Evolutionary conservation across 2,329 filamentous ascomycete species (phyloP), one percentile per base, ranked within the genome.

Genomic region (Alternaria gaisen): DNA sequence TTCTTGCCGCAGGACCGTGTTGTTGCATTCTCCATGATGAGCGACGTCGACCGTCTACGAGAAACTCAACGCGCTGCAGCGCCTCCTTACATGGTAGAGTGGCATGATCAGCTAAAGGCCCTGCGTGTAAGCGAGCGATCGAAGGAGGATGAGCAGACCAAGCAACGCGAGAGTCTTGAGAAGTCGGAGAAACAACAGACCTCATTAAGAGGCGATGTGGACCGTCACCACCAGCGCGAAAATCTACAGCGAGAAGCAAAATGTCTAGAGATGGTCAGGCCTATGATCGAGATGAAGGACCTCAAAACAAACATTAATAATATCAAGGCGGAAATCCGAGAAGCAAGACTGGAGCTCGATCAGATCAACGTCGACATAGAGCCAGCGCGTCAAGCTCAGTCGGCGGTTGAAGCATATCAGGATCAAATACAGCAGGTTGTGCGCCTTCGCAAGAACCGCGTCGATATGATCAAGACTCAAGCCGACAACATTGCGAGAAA

Each of bases 1-100:
- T 99, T 99, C 71, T 82, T 99, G 44, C 95, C 95, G 0, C 95
- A 99, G 78, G 95, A 99, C 76, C 91, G 94, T 68, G 95, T 99
- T 1, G 92, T 93, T 24, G 94, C 97, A 74, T 99, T 99, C 75
- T 93, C 95, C 5, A 90, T 87, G 5, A 87, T 97, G 68, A 91
- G 88, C 9, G 91, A 94, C 0, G 83, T 97, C 12, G 91, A 96
- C 44, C 85, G 97, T 20, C 84, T 99, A 1, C 85, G 89, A 60
- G 92, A 95, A 70, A 99, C 95, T 0, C 89, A 97, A 64, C 88
- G 93, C 72, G 95, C 95, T 34, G 94, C 93, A 7, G 95, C 94
- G 0, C 89, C 92, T 0, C 85, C 90, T 46, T 83, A 96, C 62
- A 94, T 98, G 87, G 84, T 92, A 5, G 80, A 87, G 22, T 92